Base-by-base conservation (phyloP, 139 green algal species). In the Eudorina sp. region DNA sequence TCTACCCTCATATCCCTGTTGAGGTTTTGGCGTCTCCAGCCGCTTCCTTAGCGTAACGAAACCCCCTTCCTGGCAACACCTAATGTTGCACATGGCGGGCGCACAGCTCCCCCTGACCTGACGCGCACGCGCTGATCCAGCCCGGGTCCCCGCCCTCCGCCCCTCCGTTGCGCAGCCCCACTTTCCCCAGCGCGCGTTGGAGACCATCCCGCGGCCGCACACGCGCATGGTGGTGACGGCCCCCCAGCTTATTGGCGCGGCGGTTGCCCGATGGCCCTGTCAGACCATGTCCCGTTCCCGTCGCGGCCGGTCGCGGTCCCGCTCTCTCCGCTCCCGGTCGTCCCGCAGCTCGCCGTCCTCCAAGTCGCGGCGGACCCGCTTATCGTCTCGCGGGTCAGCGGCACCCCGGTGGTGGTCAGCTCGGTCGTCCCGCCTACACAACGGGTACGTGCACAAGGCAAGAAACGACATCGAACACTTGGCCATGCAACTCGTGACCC, bases 291-390 rank as follows among this genome's bases (percentile, higher is more conserved):
- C 83, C 4, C 82, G 64, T 45, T 88, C 82, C 2, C 82, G 81
- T 9, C 81, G 43, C 4, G n/a, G 75, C 38, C 76, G 40, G 18
- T 76, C 79, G 23, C 81, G 64, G 21, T 86, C 80, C 64, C 81
- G 64, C 4, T 86, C 80, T 31, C 62, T 45, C 34, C 55, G 53
- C 31, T 75, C 79, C 36, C 66, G 60, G 62, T 87, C 81, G 64
- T 87, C 81, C 23, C 81, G 81, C 66, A 87, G 81, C 43, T 87
- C 81, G 3, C 81, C 81, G 66, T 87, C 81, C 64, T 87, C 81
- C 55, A 77, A 45, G 66, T 87, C 81, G 9, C 81, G 43, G 16
- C 81, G 81, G 7, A 53, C 3, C 23, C 81, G 81, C 64, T 87
- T 87, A 23, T 87, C 81, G 45, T 87, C 62, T 27, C 53, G 53